A percentile compares a stretch with the other conserved stretches of the same genome.
These are phyloP conservation scores for Colletotrichum filicis DNA, from an alignment of 2,329 filamentous ascomycete species.

Conservation along the genomic window DNA sequence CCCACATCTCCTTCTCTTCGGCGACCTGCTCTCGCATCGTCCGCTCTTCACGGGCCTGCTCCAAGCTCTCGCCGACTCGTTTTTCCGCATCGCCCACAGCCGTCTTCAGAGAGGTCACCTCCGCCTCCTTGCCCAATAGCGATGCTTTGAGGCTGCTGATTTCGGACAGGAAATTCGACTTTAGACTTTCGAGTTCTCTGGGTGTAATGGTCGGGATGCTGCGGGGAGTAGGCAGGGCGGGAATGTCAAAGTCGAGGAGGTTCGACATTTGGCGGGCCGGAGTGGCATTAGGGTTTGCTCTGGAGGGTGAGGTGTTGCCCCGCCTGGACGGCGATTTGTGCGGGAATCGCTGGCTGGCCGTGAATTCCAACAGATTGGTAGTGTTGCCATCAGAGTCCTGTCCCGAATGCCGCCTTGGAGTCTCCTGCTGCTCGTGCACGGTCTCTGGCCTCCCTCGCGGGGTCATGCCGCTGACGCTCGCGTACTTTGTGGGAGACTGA, in stretches of 20 bases:
- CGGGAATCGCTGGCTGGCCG: constrained; percentile 72
- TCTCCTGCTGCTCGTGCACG: constrained; percentile 45
- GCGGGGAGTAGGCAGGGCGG: constrained; percentile 91
- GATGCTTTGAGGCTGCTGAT: constrained; percentile 95
- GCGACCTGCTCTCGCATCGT: constrained; percentile 76
- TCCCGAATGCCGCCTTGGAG: constrained; percentile 46
- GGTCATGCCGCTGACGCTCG: constrained; percentile 51
- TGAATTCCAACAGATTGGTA: constrained; percentile 89
- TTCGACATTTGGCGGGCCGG: constrained; percentile 70
- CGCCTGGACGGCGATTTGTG: constrained; percentile 60
- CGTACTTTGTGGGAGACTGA: constrained; percentile 69
- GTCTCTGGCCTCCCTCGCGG: constrained; percentile 49
- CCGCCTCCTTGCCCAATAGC: constrained; percentile 91
- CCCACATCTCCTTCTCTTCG: constrained; percentile 84
- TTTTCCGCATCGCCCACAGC: constrained; percentile 92
- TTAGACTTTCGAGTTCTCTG: constrained; percentile 90
- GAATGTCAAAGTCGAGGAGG: constrained; percentile 90
- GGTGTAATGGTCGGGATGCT: constrained; percentile 92
- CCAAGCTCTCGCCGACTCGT: constrained; percentile 86
- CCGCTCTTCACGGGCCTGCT: constrained; percentile 83
- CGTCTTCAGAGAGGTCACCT: constrained; percentile 86
- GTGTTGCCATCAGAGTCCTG: constrained; percentile 68
- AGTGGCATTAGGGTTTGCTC: constrained; percentile 50
- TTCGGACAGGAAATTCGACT: constrained; percentile 90
- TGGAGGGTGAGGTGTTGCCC: constrained; percentile 34